phyloP scores from a whole-genome alignment of 192 early-diverging fungal species.

The Coemansia sp. region DNA sequence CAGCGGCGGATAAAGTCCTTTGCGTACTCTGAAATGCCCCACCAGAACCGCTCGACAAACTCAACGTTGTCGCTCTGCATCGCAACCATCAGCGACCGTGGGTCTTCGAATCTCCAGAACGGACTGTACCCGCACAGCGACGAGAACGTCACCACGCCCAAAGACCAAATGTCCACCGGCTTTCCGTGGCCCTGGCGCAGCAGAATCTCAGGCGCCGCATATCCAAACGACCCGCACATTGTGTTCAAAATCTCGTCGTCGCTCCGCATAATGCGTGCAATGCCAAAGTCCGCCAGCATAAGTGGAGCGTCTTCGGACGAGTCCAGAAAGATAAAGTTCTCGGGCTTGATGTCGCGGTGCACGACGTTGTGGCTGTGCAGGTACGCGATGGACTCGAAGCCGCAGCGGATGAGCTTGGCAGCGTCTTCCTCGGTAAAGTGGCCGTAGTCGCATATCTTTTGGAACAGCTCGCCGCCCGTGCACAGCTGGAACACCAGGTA shows the following conservation, averaged over 20 bases:
- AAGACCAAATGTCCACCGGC: slow-evolving; percentile 91
- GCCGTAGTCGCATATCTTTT: slow-evolving; percentile 75
- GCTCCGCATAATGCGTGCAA: slow-evolving; percentile 63
- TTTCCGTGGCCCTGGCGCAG: slow-evolving; percentile 80
- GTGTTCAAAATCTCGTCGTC: slow-evolving; percentile 71
- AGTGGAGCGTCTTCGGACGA: slow-evolving; percentile 63
- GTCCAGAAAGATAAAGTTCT: slow-evolving; percentile 81
- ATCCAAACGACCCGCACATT: slow-evolving; percentile 85
- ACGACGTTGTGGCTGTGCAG: slow-evolving; percentile 86
- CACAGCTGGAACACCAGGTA: slow-evolving; percentile 77
- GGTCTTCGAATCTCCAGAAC: slow-evolving; percentile 62
- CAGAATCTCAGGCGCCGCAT: slow-evolving; percentile 86
- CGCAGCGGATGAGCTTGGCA: slow-evolving; percentile 67
- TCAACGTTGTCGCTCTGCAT: slow-evolving; percentile 66
- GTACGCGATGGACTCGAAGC: slow-evolving; percentile 76
- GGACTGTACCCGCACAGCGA: slow-evolving; percentile 83
- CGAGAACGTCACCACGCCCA: slow-evolving; percentile 89
- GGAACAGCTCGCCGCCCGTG: slow-evolving; percentile 87
- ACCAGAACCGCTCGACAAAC: slow-evolving; percentile 75
- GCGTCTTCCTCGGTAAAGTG: slow-evolving; percentile 83
- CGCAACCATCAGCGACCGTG: slow-evolving; percentile 57
- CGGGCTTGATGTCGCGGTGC: slow-evolving; percentile 83
- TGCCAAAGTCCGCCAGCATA: slow-evolving; percentile 87
- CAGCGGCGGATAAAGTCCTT: slow-evolving; percentile 69
- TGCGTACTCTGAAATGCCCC: slow-evolving; percentile 80